phyloP scores from a whole-genome alignment of 169 alveolate species.

The Perkinsus marinus region DNA sequence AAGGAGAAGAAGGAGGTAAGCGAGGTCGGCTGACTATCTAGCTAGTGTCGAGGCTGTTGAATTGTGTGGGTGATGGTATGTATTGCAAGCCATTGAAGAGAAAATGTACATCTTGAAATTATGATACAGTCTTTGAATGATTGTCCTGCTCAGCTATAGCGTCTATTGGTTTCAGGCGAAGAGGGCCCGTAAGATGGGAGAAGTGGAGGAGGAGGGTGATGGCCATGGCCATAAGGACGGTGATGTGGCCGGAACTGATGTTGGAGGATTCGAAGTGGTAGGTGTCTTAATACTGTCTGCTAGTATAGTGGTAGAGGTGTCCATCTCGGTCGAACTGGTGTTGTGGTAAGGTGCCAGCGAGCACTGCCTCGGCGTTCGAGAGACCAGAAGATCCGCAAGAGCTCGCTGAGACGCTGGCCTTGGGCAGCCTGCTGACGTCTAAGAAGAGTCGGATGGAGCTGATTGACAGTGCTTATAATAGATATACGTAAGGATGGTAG shows the following conservation, averaged over 20 bases:
- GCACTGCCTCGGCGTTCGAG: neutral
- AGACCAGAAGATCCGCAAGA: conserved; percentile 3
- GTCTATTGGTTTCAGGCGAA: neutral
- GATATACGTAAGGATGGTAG: conserved; percentile 69
- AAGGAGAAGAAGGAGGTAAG: neutral
- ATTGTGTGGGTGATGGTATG: no score
- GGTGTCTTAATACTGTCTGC: neutral
- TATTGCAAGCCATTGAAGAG: no score
- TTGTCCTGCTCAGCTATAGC: no score
- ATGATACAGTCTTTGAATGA: no score
- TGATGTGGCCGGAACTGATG: neutral
- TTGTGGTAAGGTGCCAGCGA: neutral
- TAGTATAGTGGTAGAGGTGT: no score
- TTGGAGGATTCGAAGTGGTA: neutral
- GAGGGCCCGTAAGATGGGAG: neutral
- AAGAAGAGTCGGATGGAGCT: conserved; percentile 78
- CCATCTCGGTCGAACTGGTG: no score
- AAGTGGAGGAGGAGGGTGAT: neutral
- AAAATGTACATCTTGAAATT: no score
- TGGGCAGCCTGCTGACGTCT: conserved; percentile 18
- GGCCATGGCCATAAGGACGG: neutral
- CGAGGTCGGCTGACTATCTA: neutral
- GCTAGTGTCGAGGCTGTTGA: no score
- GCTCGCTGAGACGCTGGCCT: conserved; percentile 15
- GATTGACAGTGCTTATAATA: conserved; percentile 81